phyloP scores from a whole-genome alignment of 129 eudicot genomes.

The Gnaphalium uliginosum region DNA sequence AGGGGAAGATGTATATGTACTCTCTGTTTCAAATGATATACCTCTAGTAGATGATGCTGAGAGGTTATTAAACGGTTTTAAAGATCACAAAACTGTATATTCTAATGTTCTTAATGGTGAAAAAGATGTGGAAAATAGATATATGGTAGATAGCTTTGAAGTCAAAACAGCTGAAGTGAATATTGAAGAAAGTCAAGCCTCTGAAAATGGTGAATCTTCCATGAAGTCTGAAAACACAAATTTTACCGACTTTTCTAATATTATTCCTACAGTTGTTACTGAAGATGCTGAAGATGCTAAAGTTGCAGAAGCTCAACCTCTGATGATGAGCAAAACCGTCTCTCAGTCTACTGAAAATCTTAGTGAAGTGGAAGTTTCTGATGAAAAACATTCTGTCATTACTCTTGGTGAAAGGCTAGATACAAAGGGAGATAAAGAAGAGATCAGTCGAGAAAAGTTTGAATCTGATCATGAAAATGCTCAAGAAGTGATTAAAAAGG shows the following conservation, averaged over 20 bases:
- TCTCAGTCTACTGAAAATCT: background rate
- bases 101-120: constrained; percentile 30
- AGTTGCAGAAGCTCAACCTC: constrained; percentile 18
- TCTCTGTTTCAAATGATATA: constrained; percentile 36
- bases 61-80: constrained; percentile 37
- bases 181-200: constrained; percentile 33
- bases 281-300: constrained; percentile 12
- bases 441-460: background rate
- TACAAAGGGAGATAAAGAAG: constrained; percentile 3
- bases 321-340: constrained; percentile 1
- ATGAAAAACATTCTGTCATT: constrained; percentile 8
- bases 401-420: constrained; percentile 25
- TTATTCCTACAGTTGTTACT: constrained; percentile 16
- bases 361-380: constrained; percentile 22
- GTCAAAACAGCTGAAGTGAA: constrained; percentile 14
- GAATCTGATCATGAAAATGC: background rate
- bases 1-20: constrained; percentile 26
- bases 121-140: background rate
- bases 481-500: background rate
- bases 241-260: background rate
- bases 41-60: constrained; percentile 43
- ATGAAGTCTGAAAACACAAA: constrained; percentile 21
- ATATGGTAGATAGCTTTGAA: constrained; percentile 18
- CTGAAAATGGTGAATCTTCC: constrained; percentile 16
- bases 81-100: constrained; percentile 30